These are phyloP conservation scores for Rhynchospora tenuis DNA, from an alignment of 176 grass and related monocot genomes.

Conservation along the genomic window DNA sequence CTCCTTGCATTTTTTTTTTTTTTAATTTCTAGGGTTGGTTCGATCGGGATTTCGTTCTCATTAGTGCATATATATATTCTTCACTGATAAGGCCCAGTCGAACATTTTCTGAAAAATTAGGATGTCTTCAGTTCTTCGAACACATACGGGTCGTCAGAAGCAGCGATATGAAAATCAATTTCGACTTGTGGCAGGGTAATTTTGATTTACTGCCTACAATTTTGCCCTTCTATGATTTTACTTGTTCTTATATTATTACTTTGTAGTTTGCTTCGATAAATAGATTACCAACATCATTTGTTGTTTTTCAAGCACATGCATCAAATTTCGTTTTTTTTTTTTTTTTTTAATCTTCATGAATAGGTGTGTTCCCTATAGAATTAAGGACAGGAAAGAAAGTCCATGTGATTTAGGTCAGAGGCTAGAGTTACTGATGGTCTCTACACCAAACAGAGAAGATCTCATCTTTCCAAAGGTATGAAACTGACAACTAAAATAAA, in stretches of 20 bases:
- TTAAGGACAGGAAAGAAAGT: constrained; percentile 17
- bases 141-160: constrained; percentile 31
- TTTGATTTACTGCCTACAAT: background rate
- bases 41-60: background rate
- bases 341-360: background rate
- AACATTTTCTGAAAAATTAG: background rate
- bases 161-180: constrained; percentile 55
- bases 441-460: constrained; percentile 53
- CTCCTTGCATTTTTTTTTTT: background rate
- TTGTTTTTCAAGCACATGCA: background rate
- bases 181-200: constrained; percentile 60
- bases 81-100: constrained; percentile 18
- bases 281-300: background rate
- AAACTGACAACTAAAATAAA: background rate
- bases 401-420: constrained; percentile 26
- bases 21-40: background rate
- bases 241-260: background rate
- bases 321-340: background rate
- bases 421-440: constrained; percentile 77
- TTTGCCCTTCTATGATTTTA: background rate
- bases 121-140: background rate
- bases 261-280: background rate
- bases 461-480: constrained; percentile 77
- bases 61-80: background rate
- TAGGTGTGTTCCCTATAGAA: constrained; percentile 52